Evolutionary conservation across 108 stramenopile genomes (phyloP).

Genomic region (Cyclotella choctawhatcheeana): DNA sequence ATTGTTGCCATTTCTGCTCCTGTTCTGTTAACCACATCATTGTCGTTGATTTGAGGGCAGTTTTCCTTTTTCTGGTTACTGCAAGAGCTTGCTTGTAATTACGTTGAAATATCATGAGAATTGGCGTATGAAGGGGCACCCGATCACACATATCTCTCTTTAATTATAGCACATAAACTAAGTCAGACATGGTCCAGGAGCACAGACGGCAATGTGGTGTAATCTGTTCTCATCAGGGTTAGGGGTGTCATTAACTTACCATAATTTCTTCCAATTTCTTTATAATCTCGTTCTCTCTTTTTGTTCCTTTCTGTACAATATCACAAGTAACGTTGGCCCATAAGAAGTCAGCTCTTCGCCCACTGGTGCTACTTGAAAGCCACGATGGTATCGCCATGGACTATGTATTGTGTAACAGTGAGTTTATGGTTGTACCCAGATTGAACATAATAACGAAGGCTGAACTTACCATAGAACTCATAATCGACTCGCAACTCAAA

Average conservation of each 20-base stretch:
- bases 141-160: constrained; percentile 26
- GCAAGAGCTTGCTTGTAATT: constrained; percentile 49
- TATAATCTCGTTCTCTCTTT: constrained; percentile 20
- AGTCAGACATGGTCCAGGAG: no score
- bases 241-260: no score
- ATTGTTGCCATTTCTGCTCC: constrained; percentile 51
- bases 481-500: constrained; percentile 58
- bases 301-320: constrained; percentile 3
- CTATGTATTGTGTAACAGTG: no score
- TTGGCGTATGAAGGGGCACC: constrained; percentile 30
- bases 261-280: constrained; percentile 40
- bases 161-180: no score
- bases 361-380: constrained; percentile 45
- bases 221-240: no score
- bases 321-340: constrained; percentile 62
- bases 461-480: constrained; percentile 44
- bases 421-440: neutral
- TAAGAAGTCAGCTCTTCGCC: constrained; percentile 59
- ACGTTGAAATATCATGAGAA: constrained; percentile 70
- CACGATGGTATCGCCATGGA: constrained; percentile 74
- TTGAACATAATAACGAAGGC: neutral
- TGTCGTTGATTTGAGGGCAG: constrained; percentile 57
- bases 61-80: constrained; percentile 43
- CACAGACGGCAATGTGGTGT: no score
- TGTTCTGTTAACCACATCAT: constrained; percentile 60